phyloP scores from a whole-genome alignment of 768 basidiomycete species.

The Dentipellis sp. region DNA sequence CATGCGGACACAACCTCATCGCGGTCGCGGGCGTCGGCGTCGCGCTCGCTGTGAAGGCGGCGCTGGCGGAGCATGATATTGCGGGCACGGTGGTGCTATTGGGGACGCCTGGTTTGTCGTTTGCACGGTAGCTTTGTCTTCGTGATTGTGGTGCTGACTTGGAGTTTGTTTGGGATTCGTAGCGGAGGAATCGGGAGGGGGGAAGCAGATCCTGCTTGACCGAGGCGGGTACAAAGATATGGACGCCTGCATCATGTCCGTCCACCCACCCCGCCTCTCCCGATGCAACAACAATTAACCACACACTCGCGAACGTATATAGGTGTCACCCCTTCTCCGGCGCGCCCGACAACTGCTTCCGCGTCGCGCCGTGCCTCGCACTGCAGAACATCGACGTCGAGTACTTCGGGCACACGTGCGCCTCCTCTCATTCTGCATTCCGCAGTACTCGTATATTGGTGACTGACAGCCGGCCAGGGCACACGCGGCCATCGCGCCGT shows the following conservation, averaged over 20 bases:
- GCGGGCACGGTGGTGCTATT: conserved; percentile 64
- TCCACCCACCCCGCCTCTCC: conserved; percentile 6
- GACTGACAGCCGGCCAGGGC: conserved; percentile 34
- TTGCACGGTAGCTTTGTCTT: neutral
- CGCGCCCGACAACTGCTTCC: conserved; percentile 30
- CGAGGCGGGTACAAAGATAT: conserved; percentile 73
- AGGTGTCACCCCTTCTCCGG: conserved; percentile 75
- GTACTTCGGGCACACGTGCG: conserved; percentile 67
- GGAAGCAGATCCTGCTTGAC: conserved; percentile 67
- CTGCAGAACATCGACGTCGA: conserved; percentile 59
- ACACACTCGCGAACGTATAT: neutral
- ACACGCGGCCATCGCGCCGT: conserved; percentile 74
- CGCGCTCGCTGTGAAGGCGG: conserved; percentile 65
- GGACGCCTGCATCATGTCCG: conserved; percentile 72
- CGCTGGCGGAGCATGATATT: conserved; percentile 51
- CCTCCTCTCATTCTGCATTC: neutral
- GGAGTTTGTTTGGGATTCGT: neutral
- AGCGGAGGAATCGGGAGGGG: conserved; percentile 77
- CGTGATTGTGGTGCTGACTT: neutral
- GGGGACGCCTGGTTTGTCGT: conserved; percentile 50
- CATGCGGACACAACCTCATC: conserved; percentile 80
- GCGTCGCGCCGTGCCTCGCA: conserved; percentile 47
- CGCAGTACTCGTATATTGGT: neutral
- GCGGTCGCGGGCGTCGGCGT: conserved; percentile 69
- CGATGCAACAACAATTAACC: neutral